Percentiles rank a stretch among this genome's conserved stretches.
phyloP scores from a whole-genome alignment of 106 monocot species.

The Platanthera zijinensis region DNA sequence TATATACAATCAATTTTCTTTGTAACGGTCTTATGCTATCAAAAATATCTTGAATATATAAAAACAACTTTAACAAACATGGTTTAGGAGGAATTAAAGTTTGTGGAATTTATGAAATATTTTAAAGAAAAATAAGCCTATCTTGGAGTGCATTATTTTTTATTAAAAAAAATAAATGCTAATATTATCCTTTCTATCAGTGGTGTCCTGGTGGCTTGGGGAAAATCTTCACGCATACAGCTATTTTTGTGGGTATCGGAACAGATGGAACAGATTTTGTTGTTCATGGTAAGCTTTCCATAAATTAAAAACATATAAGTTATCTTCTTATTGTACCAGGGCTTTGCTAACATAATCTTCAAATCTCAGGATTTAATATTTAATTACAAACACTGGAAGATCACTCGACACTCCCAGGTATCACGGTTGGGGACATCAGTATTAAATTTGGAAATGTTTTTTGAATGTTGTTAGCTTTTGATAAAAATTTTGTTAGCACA shows the following conservation, averaged over 20 bases:
- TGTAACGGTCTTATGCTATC: too few species aligned
- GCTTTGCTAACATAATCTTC: slow-evolving; percentile 4
- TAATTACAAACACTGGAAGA: slow-evolving; percentile 92
- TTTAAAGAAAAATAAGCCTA: too few species aligned
- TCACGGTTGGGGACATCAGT: slow-evolving; percentile 91
- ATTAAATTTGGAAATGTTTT: slow-evolving; percentile 93
- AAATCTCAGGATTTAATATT: slow-evolving; percentile 76
- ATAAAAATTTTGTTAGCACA: too few species aligned
- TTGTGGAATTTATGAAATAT: too few species aligned
- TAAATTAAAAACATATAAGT: neutral
- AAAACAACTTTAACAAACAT: too few species aligned
- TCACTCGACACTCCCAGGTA: slow-evolving; percentile 84
- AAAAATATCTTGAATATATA: too few species aligned
- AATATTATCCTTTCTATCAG: slow-evolving; percentile 23
- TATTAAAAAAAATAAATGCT: neutral
- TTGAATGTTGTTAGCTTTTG: too few species aligned
- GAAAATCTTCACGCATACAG: slow-evolving; percentile 85
- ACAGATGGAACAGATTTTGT: slow-evolving; percentile 75
- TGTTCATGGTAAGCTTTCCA: slow-evolving; percentile 58
- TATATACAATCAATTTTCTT: too few species aligned
- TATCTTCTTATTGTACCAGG: neutral
- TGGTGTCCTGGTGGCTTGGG: slow-evolving; percentile 99
- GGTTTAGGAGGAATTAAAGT: too few species aligned
- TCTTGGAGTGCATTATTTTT: neutral
- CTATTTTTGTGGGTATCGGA: slow-evolving; percentile 78